Conservation (phyloP, 495 filamentous ascomycete genomes). For the Pyrenopolyporus hunteri region DNA sequence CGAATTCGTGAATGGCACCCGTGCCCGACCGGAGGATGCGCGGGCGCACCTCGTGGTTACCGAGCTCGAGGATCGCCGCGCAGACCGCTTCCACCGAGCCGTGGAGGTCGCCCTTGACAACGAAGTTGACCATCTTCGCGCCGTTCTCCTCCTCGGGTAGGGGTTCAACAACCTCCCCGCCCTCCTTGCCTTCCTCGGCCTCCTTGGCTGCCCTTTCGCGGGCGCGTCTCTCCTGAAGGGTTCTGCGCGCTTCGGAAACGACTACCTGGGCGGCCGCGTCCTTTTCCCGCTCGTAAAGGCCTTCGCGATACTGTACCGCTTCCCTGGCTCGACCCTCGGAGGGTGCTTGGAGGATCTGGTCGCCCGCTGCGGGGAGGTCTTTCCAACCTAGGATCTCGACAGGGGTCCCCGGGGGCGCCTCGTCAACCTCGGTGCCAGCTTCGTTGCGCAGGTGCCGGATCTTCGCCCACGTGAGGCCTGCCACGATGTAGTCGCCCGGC, state of each 20-base stretch:
- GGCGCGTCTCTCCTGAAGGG: conserved; percentile 65
- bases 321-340: conserved; percentile 79
- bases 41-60: conserved; percentile 80
- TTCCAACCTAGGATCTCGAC: conserved; percentile 95
- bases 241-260: conserved; percentile 73
- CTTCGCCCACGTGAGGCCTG: conserved; percentile 82
- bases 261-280: conserved; percentile 68
- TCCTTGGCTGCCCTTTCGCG: conserved; percentile 49
- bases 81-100: conserved; percentile 91
- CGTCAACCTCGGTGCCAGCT: conserved; percentile 71
- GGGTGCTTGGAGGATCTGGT: conserved; percentile 81
- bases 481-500: conserved; percentile 82
- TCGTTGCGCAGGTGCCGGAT: conserved; percentile 85
- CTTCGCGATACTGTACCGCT: conserved; percentile 77
- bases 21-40: conserved; percentile 78
- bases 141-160: conserved; percentile 50
- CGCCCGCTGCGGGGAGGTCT: conserved; percentile 87
- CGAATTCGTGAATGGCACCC: conserved; percentile 81
- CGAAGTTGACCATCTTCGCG: conserved; percentile 73
- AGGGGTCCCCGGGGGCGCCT: conserved; percentile 85
- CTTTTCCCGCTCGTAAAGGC: conserved; percentile 52
- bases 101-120: conserved; percentile 90
- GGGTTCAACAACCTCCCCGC: conserved; percentile 24
- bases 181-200: conserved; percentile 9
- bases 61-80: conserved; percentile 72